Evolutionary conservation across 1,284 basidiomycete genomes (phyloP), one percentile per base, ranked within the genome.

Genomic region (Ceratobasidium papillatum): DNA sequence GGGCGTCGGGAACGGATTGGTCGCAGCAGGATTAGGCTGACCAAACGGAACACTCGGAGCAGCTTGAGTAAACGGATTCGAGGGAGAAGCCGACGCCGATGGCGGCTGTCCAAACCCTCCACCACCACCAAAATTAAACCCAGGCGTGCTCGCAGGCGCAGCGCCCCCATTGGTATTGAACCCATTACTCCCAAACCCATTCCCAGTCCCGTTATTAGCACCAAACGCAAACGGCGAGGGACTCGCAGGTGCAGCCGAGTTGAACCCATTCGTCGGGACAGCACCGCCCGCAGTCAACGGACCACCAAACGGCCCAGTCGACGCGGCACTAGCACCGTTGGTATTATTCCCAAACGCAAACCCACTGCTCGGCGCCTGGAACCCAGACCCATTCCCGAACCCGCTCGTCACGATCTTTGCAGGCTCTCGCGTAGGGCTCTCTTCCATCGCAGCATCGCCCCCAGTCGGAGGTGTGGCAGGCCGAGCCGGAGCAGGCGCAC

Each of bases 391-490:
- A 54, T 14, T 36, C 25, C 49, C 64, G 34, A 58, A 58, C 38
- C 66, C 66, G 41, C 66, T 58, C 38, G 66, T 69, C 54, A 69
- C 66, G n/a, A 69, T 69, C 66, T 69, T 69, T 2, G 64, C 49
- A 7, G 64, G 64, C 38, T 69, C 66, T 3, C 66, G 66, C n/a
- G 85, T 87, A 0, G 90, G 90, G 76, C 90, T 91, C 80, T 91
- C 90, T 59, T 91, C 90, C 90, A 91, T 91, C 61, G 66, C 66
- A 82, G 86, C 78, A 89, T 86, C 76, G 89, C 90, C 71, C 87
- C 81, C 82, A 78, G 85, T 56, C 14, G 66, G 66, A 27, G 66
- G 66, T 1, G 66, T 69, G 30, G 45, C 17, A 2, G 66, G 66
- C 14, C 66, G 66, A 27, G 54, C 52, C 9, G 66, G 66, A 58